Base-by-base conservation (phyloP, 345 rosid species). In the Acer campestre region DNA sequence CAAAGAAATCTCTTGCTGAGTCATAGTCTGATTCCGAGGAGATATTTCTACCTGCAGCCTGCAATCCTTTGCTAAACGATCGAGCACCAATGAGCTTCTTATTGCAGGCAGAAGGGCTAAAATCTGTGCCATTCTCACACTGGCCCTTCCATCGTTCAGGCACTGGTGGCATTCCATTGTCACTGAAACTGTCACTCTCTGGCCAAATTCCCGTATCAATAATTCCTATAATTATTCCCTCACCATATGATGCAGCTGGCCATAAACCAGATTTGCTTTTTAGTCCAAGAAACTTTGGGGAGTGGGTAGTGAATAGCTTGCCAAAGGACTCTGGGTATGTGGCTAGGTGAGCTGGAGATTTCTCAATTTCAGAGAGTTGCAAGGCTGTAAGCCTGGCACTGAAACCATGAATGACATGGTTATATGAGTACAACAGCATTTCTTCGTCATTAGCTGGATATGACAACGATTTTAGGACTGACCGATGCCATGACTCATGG, bases 31-130 rank as follows among this genome's bases (percentile, higher is more conserved):
- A 3, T 29, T 77, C 62, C n/a, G 23, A 58, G 70, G 58, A 20
- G n/a, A 84, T 61, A 1, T 76, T 84, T 27, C 38, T 20, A 5
- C 86, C 80, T 10, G 83, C 82, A 22, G 88, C 85, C 35, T 62
- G 63, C 2, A 75, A 6, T 9, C 86, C 84, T 67, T 83, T 82
- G 66, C 71, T 79, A 49, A 82, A 80, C 65, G 73, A 70, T 20
- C 86, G 68, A 61, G 83, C 89, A 14, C 89, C 86, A 0, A 85
- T 85, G 18, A 85, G 84, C 76, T 87, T 87, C 38, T 67, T 75
- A 80, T 87, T 83, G 76, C 86, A 85, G 1, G 22, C 16, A 17
- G 72, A 48, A 31, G 80, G 48, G 77, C 53, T 23, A 59, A 81
- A 82, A 1, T 35, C 44, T 1, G 71, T 61, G 29, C 86, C 88